Base-by-base conservation (phyloP, 2,329 filamentous ascomycete genomes). In the Microcera coccophila region DNA sequence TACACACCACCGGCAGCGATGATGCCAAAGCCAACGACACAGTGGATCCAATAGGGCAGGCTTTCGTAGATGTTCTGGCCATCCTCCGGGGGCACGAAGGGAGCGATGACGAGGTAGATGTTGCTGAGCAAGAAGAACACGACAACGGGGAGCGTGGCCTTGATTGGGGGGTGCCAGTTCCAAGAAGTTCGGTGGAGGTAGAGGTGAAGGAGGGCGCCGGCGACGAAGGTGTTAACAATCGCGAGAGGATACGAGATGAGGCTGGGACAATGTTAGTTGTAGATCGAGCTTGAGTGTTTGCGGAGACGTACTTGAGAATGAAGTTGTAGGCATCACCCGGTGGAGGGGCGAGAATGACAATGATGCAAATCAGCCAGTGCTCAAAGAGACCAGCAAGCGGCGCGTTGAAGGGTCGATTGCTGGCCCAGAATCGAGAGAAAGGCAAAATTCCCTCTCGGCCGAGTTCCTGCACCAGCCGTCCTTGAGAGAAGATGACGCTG, bases 241-340 rank as follows among this genome's bases (percentile, higher is more conserved):
- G 80, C 75, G 11, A 82, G 70, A 1, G 81, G 81, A 54, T 84
- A 84, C 0, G 78, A 79, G 55, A 84, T 84, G 40, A 84, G 72
- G 62, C 71, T 78, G 42, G 28, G 21, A 22, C 28, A 8, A 11
- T 5, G 28, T 45, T 45, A 39, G 28, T 41, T 28, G 33, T 2
- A 14, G 3, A 11, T 18, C 14, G n/a, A 15, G 7, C 3, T 11
- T 21, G 0, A n/a, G 11, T 15, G 7, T 52, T 47, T n/a, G n/a
- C 29, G 18, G n/a, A 48, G 16, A 58, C 70, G 57, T 67, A 76
- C 72, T 81, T 78, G 47, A 78, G 64, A 36, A 78, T 70, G 54
- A 82, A 83, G 64, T 81, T 81, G 63, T 82, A 84, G 0, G 80
- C 80, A 61, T 84, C 80, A 26, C 81, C 82, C 2, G 81, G 79